Evolutionary conservation across 768 basidiomycete genomes (phyloP), one percentile per base, ranked within the genome.

Genomic region (Kwoniella dendrophila): DNA sequence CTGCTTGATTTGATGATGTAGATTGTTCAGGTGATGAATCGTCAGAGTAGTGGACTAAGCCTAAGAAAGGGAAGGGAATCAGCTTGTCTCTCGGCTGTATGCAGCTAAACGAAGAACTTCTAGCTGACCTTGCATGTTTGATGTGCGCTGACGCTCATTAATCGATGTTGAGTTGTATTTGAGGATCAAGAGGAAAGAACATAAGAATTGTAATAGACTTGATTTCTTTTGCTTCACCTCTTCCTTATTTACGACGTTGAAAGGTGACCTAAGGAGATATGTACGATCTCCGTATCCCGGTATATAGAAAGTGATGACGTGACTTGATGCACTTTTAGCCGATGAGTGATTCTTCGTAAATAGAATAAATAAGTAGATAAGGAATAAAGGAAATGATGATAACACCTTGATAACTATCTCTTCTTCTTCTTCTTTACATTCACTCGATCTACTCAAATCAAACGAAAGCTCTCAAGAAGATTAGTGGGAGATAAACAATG

Each of bases 21-120:
- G 62, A 62, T n/a, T 61, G 59, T 36, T 58, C 63, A 29, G 53
- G 52, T 4, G 60, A 62, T 18, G 71, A 72, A 38, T 66, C 62
- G 32, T 67, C 71, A 18, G 67, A 52, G 50, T 72, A 72, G 27
- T 70, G 68, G 14, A 60, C 68, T 33, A 72, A 63, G 22, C 71
- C 71, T 72, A n/a, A n/a, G 52, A 12, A 38, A 38, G 20, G 12
- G 41, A 43, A 36, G 6, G 6, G 41, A 43, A 20, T 43, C 41
- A 43, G 41, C 41, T 43, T 43, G 7, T 43, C 41, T 8, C 6
- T 6, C 12, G 8, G 41, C 18, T 18, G n/a, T n/a, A n/a, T n/a
- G 29, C 18, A 50, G 29, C n/a, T 52, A 4, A 32, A 10, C 33
- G 12, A 34, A 7, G 41, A n/a, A 11, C n/a, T n/a, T n/a, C n/a